phyloP scores from a whole-genome alignment of 179 eudicot genomes.

The Monotropa hypopitys region DNA sequence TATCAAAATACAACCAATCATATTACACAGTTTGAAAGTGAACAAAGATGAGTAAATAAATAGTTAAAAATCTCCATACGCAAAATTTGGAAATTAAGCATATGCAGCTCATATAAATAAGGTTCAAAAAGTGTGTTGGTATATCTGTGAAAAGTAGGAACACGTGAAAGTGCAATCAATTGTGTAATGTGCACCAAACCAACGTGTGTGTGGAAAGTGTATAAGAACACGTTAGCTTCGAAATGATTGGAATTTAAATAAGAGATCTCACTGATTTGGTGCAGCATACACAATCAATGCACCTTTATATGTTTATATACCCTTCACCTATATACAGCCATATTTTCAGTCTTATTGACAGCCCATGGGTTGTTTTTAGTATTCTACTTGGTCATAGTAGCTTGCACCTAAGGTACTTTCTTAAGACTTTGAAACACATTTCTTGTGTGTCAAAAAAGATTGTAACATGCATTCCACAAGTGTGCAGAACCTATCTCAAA shows the following conservation, averaged over 20 bases:
- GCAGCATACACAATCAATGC: not conserved
- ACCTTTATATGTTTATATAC: not conserved
- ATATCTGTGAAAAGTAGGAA: no score
- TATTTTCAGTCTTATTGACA: not conserved
- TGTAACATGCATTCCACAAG: not conserved
- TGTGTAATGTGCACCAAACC: no score
- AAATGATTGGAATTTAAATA: not conserved
- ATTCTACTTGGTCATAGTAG: not conserved
- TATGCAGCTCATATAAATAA: not conserved
- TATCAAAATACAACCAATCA: no score
- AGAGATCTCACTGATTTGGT: not conserved
- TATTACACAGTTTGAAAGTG: not conserved
- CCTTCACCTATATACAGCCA: not conserved
- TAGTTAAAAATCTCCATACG: not conserved
- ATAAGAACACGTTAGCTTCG: no score
- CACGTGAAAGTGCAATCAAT: no score
- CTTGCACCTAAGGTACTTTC: not conserved
- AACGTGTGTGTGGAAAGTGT: no score
- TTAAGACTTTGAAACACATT: not conserved
- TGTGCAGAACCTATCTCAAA: not conserved
- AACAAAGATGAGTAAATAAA: not conserved
- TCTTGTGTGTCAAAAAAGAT: not conserved
- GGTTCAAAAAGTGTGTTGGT: no score
- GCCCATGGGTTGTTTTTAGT: not conserved
- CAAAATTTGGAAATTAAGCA: not conserved